These are phyloP conservation scores for Spergularia bocconei DNA, from an alignment of 148 eudicot species.

Conservation along the genomic window DNA sequence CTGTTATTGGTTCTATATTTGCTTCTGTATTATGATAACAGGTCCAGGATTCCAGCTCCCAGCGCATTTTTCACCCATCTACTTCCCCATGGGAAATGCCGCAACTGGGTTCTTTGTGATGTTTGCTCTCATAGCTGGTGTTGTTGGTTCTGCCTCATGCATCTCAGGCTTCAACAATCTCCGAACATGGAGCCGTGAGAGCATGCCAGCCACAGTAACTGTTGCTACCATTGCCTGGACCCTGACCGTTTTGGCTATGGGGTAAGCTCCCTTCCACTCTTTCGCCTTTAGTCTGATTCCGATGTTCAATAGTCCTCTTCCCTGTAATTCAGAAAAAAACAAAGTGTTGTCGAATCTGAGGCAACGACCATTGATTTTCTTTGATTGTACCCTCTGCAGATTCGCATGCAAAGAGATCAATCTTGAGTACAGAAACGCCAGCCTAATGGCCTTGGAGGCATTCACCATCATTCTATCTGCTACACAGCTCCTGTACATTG, in stretches of 20 bases:
- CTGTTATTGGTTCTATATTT: background rate
- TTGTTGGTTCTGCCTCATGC: constrained; percentile 68
- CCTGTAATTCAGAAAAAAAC: too few species aligned
- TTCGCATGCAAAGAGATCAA: constrained; percentile 82
- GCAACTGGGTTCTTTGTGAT: constrained; percentile 86
- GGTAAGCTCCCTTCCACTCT: constrained; percentile 33
- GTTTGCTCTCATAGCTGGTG: constrained; percentile 78
- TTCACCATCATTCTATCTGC: constrained; percentile 65
- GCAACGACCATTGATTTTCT: too few species aligned
- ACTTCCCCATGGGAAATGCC: constrained; percentile 93
- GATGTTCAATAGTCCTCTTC: background rate
- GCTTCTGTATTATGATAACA: constrained; percentile 28
- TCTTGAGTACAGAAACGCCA: constrained; percentile 51
- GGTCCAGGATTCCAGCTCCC: constrained; percentile 71
- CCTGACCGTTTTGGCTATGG: constrained; percentile 83
- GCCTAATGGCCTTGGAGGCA: constrained; percentile 79
- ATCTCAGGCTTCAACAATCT: constrained; percentile 58
- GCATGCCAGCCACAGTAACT: constrained; percentile 48
- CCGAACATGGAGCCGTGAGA: constrained; percentile 48
- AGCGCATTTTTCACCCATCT: constrained; percentile 86
- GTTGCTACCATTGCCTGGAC: constrained; percentile 80
- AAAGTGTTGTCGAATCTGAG: too few species aligned
- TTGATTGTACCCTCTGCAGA: constrained; percentile 31
- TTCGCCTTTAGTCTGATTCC: background rate
- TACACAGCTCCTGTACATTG: constrained; percentile 60